These are phyloP conservation scores for Hondaea fermentalgiana DNA, from an alignment of 108 stramenopile species.

Conservation along the genomic window DNA sequence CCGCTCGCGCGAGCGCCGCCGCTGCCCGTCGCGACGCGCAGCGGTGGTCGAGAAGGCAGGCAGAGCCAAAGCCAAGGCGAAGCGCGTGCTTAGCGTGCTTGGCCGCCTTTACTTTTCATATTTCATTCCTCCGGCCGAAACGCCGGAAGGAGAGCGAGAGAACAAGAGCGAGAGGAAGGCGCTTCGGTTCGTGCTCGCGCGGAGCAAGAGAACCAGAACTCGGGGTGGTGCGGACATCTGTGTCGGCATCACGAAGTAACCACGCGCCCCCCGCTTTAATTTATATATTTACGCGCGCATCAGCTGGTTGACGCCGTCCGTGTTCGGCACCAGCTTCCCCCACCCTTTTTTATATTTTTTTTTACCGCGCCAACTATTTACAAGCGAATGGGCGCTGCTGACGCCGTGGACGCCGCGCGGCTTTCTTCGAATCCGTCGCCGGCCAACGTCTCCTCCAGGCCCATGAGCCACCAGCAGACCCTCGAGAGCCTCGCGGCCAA, in stretches of 20 bases:
- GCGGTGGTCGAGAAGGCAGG: too few species aligned
- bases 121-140: too few species aligned
- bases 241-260: not conserved
- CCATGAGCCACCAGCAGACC: not conserved
- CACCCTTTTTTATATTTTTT: not conserved
- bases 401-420: not conserved
- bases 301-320: not conserved
- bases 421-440: not conserved
- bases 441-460: not conserved
- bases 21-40: too few species aligned
- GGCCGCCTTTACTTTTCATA: too few species aligned
- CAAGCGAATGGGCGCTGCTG: too few species aligned
- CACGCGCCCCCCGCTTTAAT: not conserved
- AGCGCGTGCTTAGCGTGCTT: too few species aligned
- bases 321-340: not conserved
- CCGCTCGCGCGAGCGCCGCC: too few species aligned
- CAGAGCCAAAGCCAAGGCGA: too few species aligned
- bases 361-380: too few species aligned
- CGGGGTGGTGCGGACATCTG: not conserved
- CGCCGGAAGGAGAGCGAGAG: too few species aligned
- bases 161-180: too few species aligned
- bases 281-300: not conserved
- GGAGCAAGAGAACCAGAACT: not conserved
- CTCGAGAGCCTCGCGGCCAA: not conserved
- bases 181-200: too few species aligned